Percentiles rank a stretch among this genome's conserved stretches.
Conservation (phyloP, 306 rosid genomes). For the Cicer cuneatum region DNA sequence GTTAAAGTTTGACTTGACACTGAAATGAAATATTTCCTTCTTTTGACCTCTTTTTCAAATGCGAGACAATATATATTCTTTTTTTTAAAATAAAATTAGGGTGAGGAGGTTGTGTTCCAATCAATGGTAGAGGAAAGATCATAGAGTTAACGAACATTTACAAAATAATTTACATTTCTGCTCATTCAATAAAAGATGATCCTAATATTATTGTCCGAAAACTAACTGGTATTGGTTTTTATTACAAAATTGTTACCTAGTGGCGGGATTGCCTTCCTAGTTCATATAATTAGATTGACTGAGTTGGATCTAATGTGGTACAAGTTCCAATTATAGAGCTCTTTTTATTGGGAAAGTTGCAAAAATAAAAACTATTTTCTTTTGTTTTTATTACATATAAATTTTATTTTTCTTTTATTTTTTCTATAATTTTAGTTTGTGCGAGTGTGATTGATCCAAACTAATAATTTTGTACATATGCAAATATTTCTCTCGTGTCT, state of each 20-base stretch:
- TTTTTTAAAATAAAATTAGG: no score
- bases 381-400: no score
- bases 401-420: no score
- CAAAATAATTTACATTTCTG: no score
- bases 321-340: not conserved
- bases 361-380: no score
- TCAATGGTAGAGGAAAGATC: no score
- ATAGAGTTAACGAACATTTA: no score
- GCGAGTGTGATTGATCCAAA: no score
- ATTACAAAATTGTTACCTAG: not conserved
- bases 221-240: not conserved
- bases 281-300: slow-evolving; percentile 7
- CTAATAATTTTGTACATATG: no score
- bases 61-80: not conserved
- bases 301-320: not conserved
- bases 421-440: no score
- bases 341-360: not conserved
- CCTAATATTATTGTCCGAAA: not conserved
- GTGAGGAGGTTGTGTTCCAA: no score
- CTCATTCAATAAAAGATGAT: not conserved
- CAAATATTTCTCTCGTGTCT: no score
- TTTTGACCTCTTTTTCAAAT: not conserved
- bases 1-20: not conserved
- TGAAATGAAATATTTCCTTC: not conserved
- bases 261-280: not conserved